These are phyloP conservation scores for Lentinula edodes DNA, from an alignment of 768 basidiomycete species.

Conservation along the genomic window DNA sequence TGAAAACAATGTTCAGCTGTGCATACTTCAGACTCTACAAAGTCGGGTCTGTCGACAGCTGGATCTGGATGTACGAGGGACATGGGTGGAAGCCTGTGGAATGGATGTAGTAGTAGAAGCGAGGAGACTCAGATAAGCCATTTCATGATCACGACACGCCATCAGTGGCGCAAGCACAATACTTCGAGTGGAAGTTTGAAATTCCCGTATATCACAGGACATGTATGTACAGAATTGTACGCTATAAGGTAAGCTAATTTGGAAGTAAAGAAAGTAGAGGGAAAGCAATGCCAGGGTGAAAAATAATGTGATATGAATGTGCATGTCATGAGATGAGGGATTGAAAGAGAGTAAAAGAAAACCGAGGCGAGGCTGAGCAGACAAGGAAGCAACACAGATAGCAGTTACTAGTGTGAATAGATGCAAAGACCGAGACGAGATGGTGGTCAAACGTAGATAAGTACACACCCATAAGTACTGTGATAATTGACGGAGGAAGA, in stretches of 20 bases:
- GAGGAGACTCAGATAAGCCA: conserved; percentile 3
- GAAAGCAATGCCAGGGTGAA: conserved; percentile 11
- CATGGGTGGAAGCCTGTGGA: conserved; percentile 26
- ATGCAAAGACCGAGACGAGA: conserved; percentile 10
- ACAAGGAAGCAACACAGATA: conserved; percentile 22
- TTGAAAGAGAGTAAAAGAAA: conserved; percentile 12
- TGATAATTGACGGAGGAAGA: conserved; percentile 13
- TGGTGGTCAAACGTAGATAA: conserved; percentile 1
- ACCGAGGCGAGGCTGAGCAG: conserved; percentile 13
- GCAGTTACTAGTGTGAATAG: conserved; percentile 11
- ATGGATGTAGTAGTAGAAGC: neutral
- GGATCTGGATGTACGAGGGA: conserved; percentile 52
- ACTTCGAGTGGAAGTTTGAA: neutral
- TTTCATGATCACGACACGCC: neutral
- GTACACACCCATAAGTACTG: conserved; percentile 8
- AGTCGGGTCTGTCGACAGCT: conserved; percentile 27
- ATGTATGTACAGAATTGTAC: conserved; percentile 32
- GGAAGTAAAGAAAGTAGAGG: conserved; percentile 21
- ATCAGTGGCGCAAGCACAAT: no score
- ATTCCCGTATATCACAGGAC: conserved; percentile 20
- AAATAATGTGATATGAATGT: conserved; percentile 9
- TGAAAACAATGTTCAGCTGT: conserved; percentile 72
- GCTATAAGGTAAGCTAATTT: conserved; percentile 36
- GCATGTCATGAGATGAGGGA: conserved; percentile 16
- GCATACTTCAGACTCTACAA: conserved; percentile 45